A percentile compares a stretch with the other conserved stretches of the same genome.
Evolutionary conservation across 345 rosid genomes (phyloP).

Genomic region (Eucalyptus regnans): DNA sequence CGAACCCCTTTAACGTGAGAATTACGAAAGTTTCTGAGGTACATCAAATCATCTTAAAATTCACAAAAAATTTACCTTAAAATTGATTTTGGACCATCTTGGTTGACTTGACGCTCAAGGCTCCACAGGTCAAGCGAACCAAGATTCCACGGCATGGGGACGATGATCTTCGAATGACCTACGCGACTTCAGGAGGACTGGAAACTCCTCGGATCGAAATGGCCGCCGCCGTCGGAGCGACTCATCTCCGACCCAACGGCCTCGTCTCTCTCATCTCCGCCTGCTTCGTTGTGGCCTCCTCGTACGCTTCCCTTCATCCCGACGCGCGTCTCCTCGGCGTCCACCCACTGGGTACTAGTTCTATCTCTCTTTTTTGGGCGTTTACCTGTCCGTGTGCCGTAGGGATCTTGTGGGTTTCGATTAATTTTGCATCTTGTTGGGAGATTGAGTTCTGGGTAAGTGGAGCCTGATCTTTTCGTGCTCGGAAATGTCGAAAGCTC

Average conservation of each 20-base stretch:
- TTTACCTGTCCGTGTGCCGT: not conserved
- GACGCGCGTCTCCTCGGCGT: slow-evolving; percentile 27
- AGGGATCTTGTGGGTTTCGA: not conserved
- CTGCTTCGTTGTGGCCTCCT: not conserved
- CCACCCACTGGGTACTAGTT: slow-evolving; percentile 55
- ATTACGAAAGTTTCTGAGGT: not conserved
- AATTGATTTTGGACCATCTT: not conserved
- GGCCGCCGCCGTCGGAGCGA: not conserved
- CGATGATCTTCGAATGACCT: not conserved
- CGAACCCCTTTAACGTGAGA: not conserved
- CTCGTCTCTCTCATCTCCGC: not conserved
- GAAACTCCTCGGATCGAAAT: not conserved
- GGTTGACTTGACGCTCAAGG: not conserved
- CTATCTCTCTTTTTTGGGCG: not conserved
- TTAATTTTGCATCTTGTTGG: not conserved
- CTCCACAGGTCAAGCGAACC: not conserved
- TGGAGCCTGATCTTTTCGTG: not conserved
- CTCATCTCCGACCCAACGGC: not conserved
- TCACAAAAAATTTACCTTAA: not conserved
- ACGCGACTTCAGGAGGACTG: not conserved
- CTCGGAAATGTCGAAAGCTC: not conserved
- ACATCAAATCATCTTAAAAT: not conserved
- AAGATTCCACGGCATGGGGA: not conserved
- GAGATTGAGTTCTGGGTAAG: not conserved
- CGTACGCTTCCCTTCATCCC: slow-evolving; percentile 9